phyloP scores from a whole-genome alignment of 2,329 filamentous ascomycete genomes.

The Chrysoporthe cubensis region DNA sequence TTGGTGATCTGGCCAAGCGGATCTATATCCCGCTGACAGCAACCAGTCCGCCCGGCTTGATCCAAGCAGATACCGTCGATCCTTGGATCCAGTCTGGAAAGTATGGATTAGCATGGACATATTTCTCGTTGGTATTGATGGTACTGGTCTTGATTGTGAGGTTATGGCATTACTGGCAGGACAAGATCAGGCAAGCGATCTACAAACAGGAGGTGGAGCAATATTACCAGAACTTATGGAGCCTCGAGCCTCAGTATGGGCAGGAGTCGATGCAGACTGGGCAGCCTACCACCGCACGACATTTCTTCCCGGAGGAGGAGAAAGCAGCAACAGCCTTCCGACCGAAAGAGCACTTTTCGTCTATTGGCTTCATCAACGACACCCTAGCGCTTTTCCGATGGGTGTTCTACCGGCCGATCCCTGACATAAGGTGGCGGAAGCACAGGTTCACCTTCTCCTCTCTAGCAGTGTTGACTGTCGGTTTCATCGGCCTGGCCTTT shows the following conservation, averaged over 20 bases:
- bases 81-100: slow-evolving; percentile 83
- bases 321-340: slow-evolving; percentile 60
- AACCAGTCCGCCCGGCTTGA: slow-evolving; percentile 62
- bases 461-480: slow-evolving; percentile 70
- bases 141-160: slow-evolving; percentile 69
- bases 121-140: slow-evolving; percentile 78
- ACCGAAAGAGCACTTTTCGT: slow-evolving; percentile 75
- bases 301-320: slow-evolving; percentile 74
- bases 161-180: slow-evolving; percentile 88
- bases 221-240: slow-evolving; percentile 61
- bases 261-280: slow-evolving; percentile 8
- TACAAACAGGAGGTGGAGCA: slow-evolving; percentile 81
- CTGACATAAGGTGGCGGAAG: slow-evolving; percentile 70
- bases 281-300: slow-evolving; percentile 53
- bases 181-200: slow-evolving; percentile 87
- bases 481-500: slow-evolving; percentile 70
- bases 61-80: slow-evolving; percentile 69
- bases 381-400: slow-evolving; percentile 81
- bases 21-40: slow-evolving; percentile 64
- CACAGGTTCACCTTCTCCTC: slow-evolving; percentile 80
- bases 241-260: slow-evolving; percentile 54
- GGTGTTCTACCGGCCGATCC: slow-evolving; percentile 86
- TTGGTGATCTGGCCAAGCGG: slow-evolving; percentile 53
- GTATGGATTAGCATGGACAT: slow-evolving; percentile 86
- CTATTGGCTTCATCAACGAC: slow-evolving; percentile 75